Conservation (phyloP, 2,329 filamentous ascomycete species). For the Orbilia ellipsospora region DNA sequence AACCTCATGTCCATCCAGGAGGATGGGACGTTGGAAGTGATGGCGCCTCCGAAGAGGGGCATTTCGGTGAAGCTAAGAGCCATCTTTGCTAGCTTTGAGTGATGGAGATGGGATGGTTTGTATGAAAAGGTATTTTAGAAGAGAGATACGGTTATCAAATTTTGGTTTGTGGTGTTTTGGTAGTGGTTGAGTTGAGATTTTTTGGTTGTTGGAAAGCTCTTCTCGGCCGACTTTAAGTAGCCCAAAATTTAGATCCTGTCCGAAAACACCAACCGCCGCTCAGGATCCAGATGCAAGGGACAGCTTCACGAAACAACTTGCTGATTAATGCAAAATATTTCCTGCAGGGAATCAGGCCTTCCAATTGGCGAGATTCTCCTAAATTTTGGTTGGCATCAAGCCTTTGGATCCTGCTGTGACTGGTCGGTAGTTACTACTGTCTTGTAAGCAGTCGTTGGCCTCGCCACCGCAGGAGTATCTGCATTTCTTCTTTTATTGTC, state of each 20-base stretch:
- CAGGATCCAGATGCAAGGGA: slow-evolving; percentile 27
- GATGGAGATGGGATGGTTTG: slow-evolving; percentile 7
- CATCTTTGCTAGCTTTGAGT: slow-evolving; percentile 15
- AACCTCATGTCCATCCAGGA: slow-evolving; percentile 52
- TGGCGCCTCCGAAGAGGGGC: slow-evolving; percentile 58
- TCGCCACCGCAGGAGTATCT: too few relatives aligned
- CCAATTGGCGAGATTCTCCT: slow-evolving; percentile 4
- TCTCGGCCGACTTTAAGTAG: slow-evolving; percentile 48
- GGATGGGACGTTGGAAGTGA: slow-evolving; percentile 54
- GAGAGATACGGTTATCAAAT: background rate
- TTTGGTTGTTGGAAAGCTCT: background rate
- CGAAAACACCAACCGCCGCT: slow-evolving; percentile 10
- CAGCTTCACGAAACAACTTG: background rate
- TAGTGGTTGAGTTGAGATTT: slow-evolving; percentile 20
- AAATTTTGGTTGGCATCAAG: background rate
- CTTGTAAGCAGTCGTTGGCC: too few relatives aligned
- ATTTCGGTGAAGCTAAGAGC: slow-evolving; percentile 29
- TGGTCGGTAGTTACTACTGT: background rate
- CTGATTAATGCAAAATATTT: slow-evolving; percentile 17
- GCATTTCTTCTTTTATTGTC: too few relatives aligned
- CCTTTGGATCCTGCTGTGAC: background rate
- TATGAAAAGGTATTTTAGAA: slow-evolving; percentile 1
- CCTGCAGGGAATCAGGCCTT: slow-evolving; percentile 3
- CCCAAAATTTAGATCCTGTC: slow-evolving; percentile 31
- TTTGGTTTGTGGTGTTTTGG: background rate